Evolutionary conservation across 78 protist genomes (phyloP).

Genomic region (Dictyostelium firmibasis): DNA sequence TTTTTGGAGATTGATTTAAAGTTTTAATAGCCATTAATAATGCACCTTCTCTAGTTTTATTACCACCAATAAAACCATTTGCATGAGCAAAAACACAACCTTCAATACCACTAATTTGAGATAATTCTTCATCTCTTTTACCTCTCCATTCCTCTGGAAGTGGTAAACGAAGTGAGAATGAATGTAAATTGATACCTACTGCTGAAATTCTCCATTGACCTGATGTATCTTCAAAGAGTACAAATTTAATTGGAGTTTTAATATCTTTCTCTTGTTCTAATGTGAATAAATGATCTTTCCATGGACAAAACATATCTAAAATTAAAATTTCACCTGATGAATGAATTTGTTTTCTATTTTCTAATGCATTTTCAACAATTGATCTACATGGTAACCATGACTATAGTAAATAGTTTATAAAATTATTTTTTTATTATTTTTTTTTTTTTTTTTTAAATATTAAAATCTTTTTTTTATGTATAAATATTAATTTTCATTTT

Average conservation of each 20-base stretch:
- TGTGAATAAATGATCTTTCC: conserved; percentile 89
- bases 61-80: conserved; percentile 96
- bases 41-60: conserved; percentile 86
- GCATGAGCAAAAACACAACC: conserved; percentile 73
- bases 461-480: too few species aligned
- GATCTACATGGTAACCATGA: conserved; percentile 90
- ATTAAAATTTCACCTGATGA: conserved; percentile 75
- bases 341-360: conserved; percentile 19
- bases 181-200: conserved; percentile 11
- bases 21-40: conserved; percentile 83
- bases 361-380: conserved; percentile 76
- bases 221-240: conserved; percentile 74
- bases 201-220: conserved; percentile 84
- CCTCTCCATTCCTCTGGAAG: conserved; percentile 87
- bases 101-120: conserved; percentile 51
- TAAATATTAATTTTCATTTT: neutral
- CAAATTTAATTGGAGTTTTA: conserved; percentile 45
- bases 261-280: conserved; percentile 74
- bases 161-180: conserved; percentile 45
- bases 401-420: neutral
- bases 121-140: conserved; percentile 35
- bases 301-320: conserved; percentile 84
- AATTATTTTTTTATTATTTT: too few species aligned
- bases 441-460: too few species aligned
- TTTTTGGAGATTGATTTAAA: conserved; percentile 15